Evolutionary conservation across 768 basidiomycete genomes (phyloP), one percentile per base, ranked within the genome.

Genomic region (Coprinopsis cinerea): DNA sequence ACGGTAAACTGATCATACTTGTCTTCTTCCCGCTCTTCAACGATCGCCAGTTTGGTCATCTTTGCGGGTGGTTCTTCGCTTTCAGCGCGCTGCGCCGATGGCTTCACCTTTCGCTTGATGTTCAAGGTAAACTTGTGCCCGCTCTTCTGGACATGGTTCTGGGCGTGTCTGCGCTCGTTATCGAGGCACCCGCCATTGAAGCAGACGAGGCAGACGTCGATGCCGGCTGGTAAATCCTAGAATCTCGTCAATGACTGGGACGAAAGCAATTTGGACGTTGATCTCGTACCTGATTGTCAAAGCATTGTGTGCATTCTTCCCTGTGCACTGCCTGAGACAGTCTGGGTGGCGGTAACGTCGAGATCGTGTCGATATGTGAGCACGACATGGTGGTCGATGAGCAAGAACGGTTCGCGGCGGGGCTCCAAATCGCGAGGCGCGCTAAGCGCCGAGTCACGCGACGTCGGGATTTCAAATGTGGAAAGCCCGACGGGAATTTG

Each of bases 281-380:
- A 32, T 32, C 15, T 32, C 64, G 51, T 25, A 85, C 92, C 80
- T 97, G 94, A 59, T 80, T 82, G 65, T 97, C 94, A 63, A 97
- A 99, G 61, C 95, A 99, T 52, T 94, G 92, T 0, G 94, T 96
- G 61, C 95, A 99, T 66, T 98, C 94, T 67, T 96, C 92, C 6
- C 93, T 71, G 57, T 93, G 84, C 0, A 92, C 88, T 0, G 78
- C 77, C 53, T 92, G 85, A 3, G 79, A 82, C 0, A 85, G 67
- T 42, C 66, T 76, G 0, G 90, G 89, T 0, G 71, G 71, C 28
- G 71, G 64, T 0, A 91, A 67, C 11, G 58, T 67, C 41, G 70
- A 61, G 18, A 89, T 63, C 20, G 74, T 65, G 22, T 60, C 61
- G 40, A 78, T 63, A 69, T 88, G 87, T 6, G 71, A 56, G 65